A percentile compares a stretch with the other conserved stretches of the same genome.
These are phyloP conservation scores for Neurospora hispaniola DNA, from an alignment of 495 filamentous ascomycete species.

Conservation along the genomic window DNA sequence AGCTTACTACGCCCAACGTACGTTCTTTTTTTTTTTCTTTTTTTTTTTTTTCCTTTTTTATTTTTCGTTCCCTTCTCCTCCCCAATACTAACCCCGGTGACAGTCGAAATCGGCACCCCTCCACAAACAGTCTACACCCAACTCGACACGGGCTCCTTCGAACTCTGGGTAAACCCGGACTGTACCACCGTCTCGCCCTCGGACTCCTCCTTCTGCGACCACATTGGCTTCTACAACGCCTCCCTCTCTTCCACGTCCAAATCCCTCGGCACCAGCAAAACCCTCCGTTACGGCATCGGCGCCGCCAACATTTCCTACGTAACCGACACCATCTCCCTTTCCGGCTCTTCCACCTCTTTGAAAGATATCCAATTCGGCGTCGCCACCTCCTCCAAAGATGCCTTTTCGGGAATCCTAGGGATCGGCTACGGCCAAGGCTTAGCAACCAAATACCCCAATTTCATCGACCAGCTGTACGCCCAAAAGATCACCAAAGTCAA, in stretches of 20 bases:
- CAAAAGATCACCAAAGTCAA: conserved; percentile 35
- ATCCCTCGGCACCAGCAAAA: conserved; percentile 23
- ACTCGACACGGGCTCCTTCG: conserved; percentile 40
- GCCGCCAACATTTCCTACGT: conserved; percentile 34
- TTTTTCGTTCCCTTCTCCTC: too few species aligned
- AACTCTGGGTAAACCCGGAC: conserved; percentile 42
- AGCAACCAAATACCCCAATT: conserved; percentile 33
- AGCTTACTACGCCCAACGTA: conserved; percentile 39
- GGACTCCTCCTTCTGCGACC: conserved; percentile 33
- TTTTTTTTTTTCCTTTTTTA: too few species aligned
- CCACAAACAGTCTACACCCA: conserved; percentile 37
- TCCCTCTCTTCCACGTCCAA: conserved; percentile 24
- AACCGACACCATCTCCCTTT: conserved; percentile 30
- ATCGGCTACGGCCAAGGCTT: conserved; percentile 35
- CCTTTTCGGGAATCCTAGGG: conserved; percentile 31
- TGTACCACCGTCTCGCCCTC: conserved; percentile 26
- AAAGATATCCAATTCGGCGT: conserved; percentile 36
- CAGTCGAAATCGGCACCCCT: conserved; percentile 39
- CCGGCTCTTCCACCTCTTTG: conserved; percentile 26
- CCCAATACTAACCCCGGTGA: too few species aligned
- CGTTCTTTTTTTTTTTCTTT: not conserved
- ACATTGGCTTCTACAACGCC: conserved; percentile 29
- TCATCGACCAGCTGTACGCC: conserved; percentile 30
- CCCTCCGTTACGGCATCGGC: conserved; percentile 36
- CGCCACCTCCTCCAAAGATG: conserved; percentile 26